phyloP scores from a whole-genome alignment of 345 rosid genomes.

The Populus ilicifolia region DNA sequence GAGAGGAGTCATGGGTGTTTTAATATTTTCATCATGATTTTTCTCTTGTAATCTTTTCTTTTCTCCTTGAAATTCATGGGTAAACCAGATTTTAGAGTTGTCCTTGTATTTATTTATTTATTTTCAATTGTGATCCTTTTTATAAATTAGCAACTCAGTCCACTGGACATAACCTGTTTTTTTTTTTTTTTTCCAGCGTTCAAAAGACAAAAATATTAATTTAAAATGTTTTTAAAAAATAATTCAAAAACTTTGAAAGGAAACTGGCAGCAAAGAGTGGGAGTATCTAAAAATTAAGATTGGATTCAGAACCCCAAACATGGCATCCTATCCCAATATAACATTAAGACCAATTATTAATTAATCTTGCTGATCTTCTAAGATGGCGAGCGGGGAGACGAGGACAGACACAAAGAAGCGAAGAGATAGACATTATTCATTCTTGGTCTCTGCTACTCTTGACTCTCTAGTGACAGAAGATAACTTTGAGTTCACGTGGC shows the following conservation, averaged over 20 bases:
- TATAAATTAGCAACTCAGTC: neutral
- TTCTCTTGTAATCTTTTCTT: too few relatives aligned
- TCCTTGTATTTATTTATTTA: too few relatives aligned
- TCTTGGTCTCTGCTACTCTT: neutral
- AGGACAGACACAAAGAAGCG: neutral
- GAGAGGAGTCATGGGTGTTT: too few relatives aligned
- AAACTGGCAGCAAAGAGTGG: neutral
- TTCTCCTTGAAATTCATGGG: too few relatives aligned
- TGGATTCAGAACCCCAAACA: neutral
- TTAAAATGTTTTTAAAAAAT: too few relatives aligned
- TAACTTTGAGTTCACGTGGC: conserved; percentile 88
- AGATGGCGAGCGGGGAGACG: neutral
- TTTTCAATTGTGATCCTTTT: too few relatives aligned
- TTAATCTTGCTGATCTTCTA: neutral
- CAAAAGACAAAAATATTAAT: too few relatives aligned
- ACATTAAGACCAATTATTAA: neutral
- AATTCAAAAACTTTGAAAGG: neutral
- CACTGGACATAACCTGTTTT: neutral
- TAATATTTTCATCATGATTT: too few relatives aligned
- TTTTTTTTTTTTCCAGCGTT: too few relatives aligned
- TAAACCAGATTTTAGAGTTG: too few relatives aligned
- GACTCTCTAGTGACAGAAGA: conserved; percentile 70
- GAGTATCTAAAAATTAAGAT: neutral
- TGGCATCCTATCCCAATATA: neutral
- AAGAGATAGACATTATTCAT: neutral